Conservation (phyloP, 2,329 filamentous ascomycete species). For the Chaetothyriales sp. region DNA sequence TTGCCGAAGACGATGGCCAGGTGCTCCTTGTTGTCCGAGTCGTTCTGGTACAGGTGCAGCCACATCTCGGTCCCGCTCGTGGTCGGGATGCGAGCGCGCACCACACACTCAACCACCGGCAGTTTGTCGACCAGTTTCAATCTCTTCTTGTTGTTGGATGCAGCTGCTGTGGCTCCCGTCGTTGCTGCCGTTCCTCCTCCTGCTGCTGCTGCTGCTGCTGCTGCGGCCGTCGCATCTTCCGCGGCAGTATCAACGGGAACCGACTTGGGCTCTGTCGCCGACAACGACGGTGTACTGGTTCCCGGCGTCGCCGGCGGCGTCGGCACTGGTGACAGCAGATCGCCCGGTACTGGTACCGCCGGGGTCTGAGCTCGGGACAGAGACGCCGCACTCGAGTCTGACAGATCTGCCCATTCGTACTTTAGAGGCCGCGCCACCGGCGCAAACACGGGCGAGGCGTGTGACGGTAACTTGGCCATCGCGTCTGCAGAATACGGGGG, state of each 20-base stretch:
- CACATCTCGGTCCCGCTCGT: conserved; percentile 92
- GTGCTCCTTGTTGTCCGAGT: conserved; percentile 87
- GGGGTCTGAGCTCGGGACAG: conserved; percentile 25
- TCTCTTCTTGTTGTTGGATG: conserved; percentile 39
- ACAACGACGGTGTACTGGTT: conserved; percentile 21
- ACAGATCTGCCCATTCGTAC: not conserved
- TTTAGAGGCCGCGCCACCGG: conserved; percentile 22
- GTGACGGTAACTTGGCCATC: conserved; percentile 32
- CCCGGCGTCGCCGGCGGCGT: conserved; percentile 30
- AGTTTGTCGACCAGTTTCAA: conserved; percentile 61
- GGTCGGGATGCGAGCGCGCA: conserved; percentile 87
- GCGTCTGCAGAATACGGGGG: not conserved
- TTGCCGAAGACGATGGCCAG: conserved; percentile 92
- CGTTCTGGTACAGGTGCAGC: conserved; percentile 84
- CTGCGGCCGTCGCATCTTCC: conserved; percentile 14
- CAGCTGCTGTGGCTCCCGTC: conserved; percentile 16
- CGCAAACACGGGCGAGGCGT: conserved; percentile 36
- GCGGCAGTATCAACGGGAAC: conserved; percentile 27
- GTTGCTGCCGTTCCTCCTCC: no score
- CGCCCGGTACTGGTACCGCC: conserved; percentile 29
- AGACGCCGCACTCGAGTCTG: not conserved
- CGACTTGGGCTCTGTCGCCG: conserved; percentile 25
- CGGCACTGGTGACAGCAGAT: conserved; percentile 39
- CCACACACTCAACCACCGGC: conserved; percentile 80
- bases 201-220: no score